phyloP scores from a whole-genome alignment of 805 yeast genomes.

The Metschnikowia proteae region DNA sequence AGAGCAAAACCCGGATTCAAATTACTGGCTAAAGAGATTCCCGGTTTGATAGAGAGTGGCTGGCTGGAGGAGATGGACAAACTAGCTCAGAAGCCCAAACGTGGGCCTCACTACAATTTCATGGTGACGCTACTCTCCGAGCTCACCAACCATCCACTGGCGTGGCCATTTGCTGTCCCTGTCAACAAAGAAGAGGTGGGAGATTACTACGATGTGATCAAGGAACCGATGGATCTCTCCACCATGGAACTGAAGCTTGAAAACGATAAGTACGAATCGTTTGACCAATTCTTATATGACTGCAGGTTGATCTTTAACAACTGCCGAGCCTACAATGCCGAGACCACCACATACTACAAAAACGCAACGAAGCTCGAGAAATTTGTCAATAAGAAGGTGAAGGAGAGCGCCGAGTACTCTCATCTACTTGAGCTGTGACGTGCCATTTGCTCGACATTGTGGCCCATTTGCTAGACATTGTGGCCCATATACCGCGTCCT shows the following conservation, averaged over 20 bases:
- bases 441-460: neutral
- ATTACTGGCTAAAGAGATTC: constrained; percentile 53
- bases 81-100: constrained; percentile 87
- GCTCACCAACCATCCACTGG: constrained; percentile 89
- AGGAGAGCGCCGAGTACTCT: constrained; percentile 89
- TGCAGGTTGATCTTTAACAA: constrained; percentile 81
- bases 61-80: constrained; percentile 99
- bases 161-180: constrained; percentile 96
- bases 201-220: constrained; percentile 92
- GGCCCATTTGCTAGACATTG: neutral
- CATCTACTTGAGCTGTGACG: constrained; percentile 55
- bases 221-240: constrained; percentile 96
- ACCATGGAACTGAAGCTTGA: constrained; percentile 94
- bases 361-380: constrained; percentile 93
- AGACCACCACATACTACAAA: constrained; percentile 90
- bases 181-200: constrained; percentile 93
- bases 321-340: constrained; percentile 90
- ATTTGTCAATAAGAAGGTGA: constrained; percentile 74
- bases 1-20: constrained; percentile 49
- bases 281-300: constrained; percentile 91
- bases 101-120: constrained; percentile 91
- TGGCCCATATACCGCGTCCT: neutral
- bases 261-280: constrained; percentile 82
- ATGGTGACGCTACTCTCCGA: constrained; percentile 88
- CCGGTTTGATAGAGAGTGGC: constrained; percentile 90